Base-by-base conservation (phyloP, 768 basidiomycete genomes). In the Amanita subjunquillea region DNA sequence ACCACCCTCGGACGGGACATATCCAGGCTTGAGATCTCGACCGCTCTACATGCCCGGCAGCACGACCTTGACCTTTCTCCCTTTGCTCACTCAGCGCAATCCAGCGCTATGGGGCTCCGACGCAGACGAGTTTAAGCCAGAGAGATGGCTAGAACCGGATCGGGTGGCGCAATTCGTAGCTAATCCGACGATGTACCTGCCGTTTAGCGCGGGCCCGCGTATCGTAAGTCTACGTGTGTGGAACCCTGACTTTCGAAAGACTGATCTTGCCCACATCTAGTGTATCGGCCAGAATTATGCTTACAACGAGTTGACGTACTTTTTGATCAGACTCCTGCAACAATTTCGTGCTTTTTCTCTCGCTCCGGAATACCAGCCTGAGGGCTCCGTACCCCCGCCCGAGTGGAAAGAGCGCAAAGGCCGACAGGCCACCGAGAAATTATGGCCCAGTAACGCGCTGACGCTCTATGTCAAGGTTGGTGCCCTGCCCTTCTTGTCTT, bases 201-300 rank as follows among this genome's bases (percentile, higher is more conserved):
- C 86, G 12, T 89, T 89, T 62, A 85, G 84, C 60, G 81, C 79
- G 27, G 86, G 86, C 0, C 86, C 86, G 3, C 71, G 75, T 41
- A 74, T 77, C 40, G 75, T 78, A 54, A 59, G 75, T 64, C 37
- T 17, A 29, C 9, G 34, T 29, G 42, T 17, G 9, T 38, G 39
- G 34, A 22, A 9, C 37, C 5, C 37, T 32, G 32, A 32, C 10
- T 2, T 2, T 23, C 25, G n/a, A 17, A 17, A 15, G 9, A 29
- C 8, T 39, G 48, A 37, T 59, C 39, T 12, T 17, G 54, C 34
- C 30, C 23, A 8, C 9, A 9, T 36, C 32, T 59, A 86, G 83
- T 86, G 84, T 58, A 64, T 87, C 17, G 82, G 82, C 9, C 81
- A 85, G 62, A 82, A 85, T 58, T 87, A 87, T 54, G 86, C 85